Conservation (phyloP, 768 basidiomycete species). For the Amanita molliuscula region DNA sequence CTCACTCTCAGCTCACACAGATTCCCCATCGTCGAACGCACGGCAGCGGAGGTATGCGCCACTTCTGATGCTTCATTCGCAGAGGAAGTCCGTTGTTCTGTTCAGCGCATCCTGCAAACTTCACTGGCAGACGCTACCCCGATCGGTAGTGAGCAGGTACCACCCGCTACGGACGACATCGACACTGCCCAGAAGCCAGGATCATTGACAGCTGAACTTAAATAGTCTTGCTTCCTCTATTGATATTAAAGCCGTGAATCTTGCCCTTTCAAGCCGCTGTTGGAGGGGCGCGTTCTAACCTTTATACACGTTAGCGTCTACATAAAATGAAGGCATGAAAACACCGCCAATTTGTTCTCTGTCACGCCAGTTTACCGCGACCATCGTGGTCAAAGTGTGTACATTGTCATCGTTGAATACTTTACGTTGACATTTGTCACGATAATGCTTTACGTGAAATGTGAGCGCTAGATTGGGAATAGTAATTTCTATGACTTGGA, state of each 20-base stretch:
- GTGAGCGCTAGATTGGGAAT: background rate
- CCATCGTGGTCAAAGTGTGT: background rate
- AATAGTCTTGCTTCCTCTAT: too few relatives aligned
- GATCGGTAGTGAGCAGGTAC: conserved; percentile 7
- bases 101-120: conserved; percentile 36
- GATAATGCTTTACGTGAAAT: background rate
- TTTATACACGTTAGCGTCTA: background rate
- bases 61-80: conserved; percentile 39
- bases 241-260: background rate
- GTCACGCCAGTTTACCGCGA: background rate
- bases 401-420: background rate
- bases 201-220: background rate
- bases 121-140: conserved; percentile 17
- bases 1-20: conserved; percentile 21
- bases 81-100: conserved; percentile 28
- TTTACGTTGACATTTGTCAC: background rate
- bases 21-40: conserved; percentile 58
- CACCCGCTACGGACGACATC: background rate
- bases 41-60: conserved; percentile 37
- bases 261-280: background rate
- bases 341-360: conserved; percentile 1
- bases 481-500: conserved; percentile 4
- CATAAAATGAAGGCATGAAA: background rate
- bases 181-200: background rate
- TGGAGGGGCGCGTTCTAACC: background rate